Conservation (phyloP, 768 basidiomycete species). For the Podaxis pistillaris region DNA sequence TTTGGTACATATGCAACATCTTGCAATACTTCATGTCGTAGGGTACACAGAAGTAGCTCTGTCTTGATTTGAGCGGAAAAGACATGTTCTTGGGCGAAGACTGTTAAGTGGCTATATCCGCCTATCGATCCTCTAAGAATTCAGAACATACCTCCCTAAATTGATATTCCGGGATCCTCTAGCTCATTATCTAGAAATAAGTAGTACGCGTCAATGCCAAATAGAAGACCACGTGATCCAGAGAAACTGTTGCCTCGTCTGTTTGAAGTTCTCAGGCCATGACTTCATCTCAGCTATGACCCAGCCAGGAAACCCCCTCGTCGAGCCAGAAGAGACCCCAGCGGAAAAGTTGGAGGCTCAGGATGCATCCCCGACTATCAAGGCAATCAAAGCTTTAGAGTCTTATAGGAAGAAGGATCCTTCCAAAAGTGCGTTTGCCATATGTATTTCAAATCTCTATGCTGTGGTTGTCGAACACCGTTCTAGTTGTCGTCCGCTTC, state of each 20-base stretch:
- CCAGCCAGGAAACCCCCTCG: conserved; percentile 4
- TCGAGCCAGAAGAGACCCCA: not conserved
- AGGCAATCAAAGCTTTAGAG: conserved; percentile 73
- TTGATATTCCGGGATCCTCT: too few relatives aligned
- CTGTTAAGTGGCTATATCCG: too few relatives aligned
- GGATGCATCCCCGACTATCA: conserved; percentile 5
- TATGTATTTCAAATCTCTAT: not conserved
- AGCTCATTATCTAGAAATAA: too few relatives aligned
- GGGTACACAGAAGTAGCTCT: too few relatives aligned
- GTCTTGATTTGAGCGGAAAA: too few relatives aligned
- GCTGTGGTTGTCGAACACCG: not conserved
- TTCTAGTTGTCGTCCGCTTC: conserved; percentile 92
- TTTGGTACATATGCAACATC: too few relatives aligned
- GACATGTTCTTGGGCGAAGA: too few relatives aligned
- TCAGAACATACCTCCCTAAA: too few relatives aligned
- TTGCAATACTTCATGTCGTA: too few relatives aligned
- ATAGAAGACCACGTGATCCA: not conserved
- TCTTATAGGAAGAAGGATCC: conserved; percentile 86
- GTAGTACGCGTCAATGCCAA: not conserved
- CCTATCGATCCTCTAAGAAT: too few relatives aligned
- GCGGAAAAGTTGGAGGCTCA: not conserved
- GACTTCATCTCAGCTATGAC: conserved; percentile 4
- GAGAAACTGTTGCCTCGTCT: not conserved
- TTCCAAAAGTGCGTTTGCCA: conserved; percentile 57
- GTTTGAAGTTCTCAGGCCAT: not conserved